Conservation (phyloP, 495 filamentous ascomycete genomes). For the Coniosporium apollinis region DNA sequence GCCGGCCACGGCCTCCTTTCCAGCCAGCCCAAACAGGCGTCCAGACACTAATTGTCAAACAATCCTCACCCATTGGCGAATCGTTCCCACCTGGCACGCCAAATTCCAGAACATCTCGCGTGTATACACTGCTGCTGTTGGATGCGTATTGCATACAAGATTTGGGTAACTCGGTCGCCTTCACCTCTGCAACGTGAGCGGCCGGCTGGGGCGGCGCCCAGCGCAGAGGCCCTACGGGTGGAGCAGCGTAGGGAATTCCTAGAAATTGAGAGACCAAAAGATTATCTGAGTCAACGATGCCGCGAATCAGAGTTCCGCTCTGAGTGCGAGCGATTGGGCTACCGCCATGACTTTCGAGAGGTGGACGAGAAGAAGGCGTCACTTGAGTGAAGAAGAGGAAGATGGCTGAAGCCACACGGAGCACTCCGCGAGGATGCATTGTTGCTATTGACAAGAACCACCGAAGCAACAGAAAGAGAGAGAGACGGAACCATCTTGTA, state of each 20-base stretch:
- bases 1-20: conserved; percentile 5
- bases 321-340: background rate
- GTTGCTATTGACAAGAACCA: background rate
- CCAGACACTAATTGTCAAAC: conserved; percentile 36
- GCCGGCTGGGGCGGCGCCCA: conserved; percentile 25
- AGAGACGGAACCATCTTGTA: too few species aligned
- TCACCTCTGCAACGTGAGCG: conserved; percentile 14
- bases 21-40: conserved; percentile 21
- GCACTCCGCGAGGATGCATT: background rate
- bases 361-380: background rate
- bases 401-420: background rate
- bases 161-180: conserved; percentile 22
- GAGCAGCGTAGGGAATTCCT: conserved; percentile 28
- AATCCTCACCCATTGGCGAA: conserved; percentile 25
- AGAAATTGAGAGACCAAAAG: conserved; percentile 28
- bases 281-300: conserved; percentile 22
- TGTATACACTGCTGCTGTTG: conserved; percentile 1
- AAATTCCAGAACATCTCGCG: conserved; percentile 4
- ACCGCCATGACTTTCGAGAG: background rate
- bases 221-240: conserved; percentile 23
- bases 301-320: conserved; percentile 6
- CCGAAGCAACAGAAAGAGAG: too few species aligned
- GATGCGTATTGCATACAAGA: conserved; percentile 22
- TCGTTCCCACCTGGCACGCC: background rate
- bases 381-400: background rate